Evolutionary conservation across 345 rosid species (phyloP).

Genomic region (Hibiscus tridactylites): DNA sequence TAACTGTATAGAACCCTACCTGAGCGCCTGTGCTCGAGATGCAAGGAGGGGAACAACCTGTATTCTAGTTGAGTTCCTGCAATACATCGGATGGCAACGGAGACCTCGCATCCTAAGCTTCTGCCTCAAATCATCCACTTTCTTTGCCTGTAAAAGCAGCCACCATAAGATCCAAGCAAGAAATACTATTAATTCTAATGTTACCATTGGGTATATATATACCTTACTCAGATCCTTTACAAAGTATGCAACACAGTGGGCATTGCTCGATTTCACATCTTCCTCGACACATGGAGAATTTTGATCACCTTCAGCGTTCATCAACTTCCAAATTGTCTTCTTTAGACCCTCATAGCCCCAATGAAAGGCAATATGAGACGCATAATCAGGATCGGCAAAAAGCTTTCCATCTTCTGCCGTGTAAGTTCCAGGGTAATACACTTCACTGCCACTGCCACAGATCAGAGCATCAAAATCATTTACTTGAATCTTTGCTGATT

Average conservation of each 20-base stretch:
- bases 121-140: constrained; percentile 81
- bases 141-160: constrained; percentile 49
- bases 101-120: constrained; percentile 91
- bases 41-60: constrained; percentile 88
- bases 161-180: constrained; percentile 6
- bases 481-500: constrained; percentile 55
- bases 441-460: constrained; percentile 88
- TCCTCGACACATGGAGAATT: constrained; percentile 38
- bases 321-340: constrained; percentile 83
- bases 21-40: constrained; percentile 88
- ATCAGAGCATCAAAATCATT: constrained; percentile 80
- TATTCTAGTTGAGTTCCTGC: constrained; percentile 70
- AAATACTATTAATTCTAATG: not conserved
- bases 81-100: constrained; percentile 95
- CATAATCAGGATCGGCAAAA: constrained; percentile 76
- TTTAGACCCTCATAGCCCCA: constrained; percentile 90
- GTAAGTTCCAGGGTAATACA: constrained; percentile 70
- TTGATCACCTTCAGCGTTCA: constrained; percentile 54
- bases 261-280: constrained; percentile 53
- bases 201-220: not conserved
- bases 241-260: constrained; percentile 63
- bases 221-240: constrained; percentile 67
- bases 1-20: constrained; percentile 28
- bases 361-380: constrained; percentile 75
- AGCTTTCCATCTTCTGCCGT: constrained; percentile 62